Conservation (phyloP, 2,329 filamentous ascomycete species). For the Talaromyces albobiverticillius region DNA sequence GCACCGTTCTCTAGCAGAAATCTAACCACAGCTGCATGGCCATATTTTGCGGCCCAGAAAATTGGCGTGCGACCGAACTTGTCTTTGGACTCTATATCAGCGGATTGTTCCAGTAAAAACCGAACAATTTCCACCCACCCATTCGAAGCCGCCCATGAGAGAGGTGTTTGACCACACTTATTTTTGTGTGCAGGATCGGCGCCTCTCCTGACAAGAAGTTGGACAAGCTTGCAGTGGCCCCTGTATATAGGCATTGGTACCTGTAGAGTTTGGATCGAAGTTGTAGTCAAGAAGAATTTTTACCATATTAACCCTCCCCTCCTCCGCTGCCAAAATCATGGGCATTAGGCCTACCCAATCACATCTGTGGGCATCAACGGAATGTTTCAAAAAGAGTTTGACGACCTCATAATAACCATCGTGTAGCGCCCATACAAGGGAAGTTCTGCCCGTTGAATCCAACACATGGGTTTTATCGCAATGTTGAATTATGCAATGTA, state of each 20-base stretch:
- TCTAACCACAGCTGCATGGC: not conserved
- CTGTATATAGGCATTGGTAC: no score
- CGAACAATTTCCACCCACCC: not conserved
- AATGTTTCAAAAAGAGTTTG: not conserved
- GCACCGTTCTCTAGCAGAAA: not conserved
- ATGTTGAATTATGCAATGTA: not conserved
- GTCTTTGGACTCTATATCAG: not conserved
- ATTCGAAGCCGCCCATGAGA: not conserved
- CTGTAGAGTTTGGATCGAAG: not conserved
- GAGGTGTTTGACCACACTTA: no score
- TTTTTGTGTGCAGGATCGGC: no score
- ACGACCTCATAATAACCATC: not conserved
- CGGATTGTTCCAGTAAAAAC: conserved; percentile 1
- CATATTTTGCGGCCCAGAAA: not conserved
- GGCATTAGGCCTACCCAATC: not conserved
- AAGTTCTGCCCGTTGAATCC: not conserved
- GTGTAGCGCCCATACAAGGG: not conserved
- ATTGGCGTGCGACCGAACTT: conserved; percentile 11
- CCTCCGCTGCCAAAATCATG: conserved; percentile 7
- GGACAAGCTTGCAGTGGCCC: no score
- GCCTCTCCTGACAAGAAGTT: no score
- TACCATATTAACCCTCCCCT: not conserved
- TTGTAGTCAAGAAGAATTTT: conserved; percentile 5
- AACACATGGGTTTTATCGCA: not conserved
- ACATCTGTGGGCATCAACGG: not conserved